Conservation (phyloP, 1,284 basidiomycete species). For the Naganishia albida region DNA sequence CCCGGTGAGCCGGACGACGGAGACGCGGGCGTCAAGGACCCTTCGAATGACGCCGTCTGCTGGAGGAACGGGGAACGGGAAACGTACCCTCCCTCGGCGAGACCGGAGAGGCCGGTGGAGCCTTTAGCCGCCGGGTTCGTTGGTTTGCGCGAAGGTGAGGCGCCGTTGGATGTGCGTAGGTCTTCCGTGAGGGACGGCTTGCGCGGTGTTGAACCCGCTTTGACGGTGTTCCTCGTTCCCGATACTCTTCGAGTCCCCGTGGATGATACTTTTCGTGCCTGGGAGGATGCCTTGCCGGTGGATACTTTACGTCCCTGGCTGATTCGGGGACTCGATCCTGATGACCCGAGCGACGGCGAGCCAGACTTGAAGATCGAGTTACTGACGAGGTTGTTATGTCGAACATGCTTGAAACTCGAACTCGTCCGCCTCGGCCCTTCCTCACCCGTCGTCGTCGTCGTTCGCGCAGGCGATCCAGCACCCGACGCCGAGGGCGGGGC, state of each 20-base stretch:
- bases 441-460: conserved; percentile 36
- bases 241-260: conserved; percentile 6
- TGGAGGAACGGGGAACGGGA: conserved; percentile 78
- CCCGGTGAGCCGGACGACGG: background rate
- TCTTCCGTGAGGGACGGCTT: conserved; percentile 17
- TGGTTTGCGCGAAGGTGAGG: background rate
- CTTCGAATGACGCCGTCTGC: conserved; percentile 26
- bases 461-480: conserved; percentile 33
- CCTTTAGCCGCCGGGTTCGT: conserved; percentile 57
- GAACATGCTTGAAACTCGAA: conserved; percentile 77
- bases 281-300: conserved; percentile 6
- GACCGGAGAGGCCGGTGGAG: conserved; percentile 70
- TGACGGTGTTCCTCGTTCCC: conserved; percentile 3
- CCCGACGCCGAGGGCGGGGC: conserved; percentile 30
- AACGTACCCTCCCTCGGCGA: conserved; percentile 74
- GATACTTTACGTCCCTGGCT: too few relatives aligned
- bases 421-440: conserved; percentile 67
- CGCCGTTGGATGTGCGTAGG: conserved; percentile 18
- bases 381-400: conserved; percentile 76
- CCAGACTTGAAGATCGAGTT: conserved; percentile 78
- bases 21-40: background rate
- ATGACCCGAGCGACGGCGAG: conserved; percentile 15
- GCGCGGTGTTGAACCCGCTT: conserved; percentile 15
- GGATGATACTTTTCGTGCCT: conserved; percentile 17
- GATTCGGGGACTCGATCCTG: conserved; percentile 35